Evolutionary conservation across 2,329 filamentous ascomycete genomes (phyloP).

Genomic region (Paecilomyces formosus): DNA sequence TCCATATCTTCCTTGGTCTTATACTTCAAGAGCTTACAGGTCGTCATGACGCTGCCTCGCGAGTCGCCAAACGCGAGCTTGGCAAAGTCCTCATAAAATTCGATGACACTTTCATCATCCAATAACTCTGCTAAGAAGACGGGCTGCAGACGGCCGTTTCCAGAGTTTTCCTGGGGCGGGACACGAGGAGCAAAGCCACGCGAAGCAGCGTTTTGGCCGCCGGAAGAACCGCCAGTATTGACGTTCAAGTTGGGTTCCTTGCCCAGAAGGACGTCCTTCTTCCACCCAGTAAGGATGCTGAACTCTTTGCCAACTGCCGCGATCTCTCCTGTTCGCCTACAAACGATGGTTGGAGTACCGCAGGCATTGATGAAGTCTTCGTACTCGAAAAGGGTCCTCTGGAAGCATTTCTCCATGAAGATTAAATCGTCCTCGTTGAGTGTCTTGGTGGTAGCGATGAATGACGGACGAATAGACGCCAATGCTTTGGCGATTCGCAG

Average conservation of each 20-base stretch:
- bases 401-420: slow-evolving; percentile 97
- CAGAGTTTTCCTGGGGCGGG: slow-evolving; percentile 23
- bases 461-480: slow-evolving; percentile 82
- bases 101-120: slow-evolving; percentile 85
- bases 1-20: slow-evolving; percentile 58
- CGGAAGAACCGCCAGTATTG: slow-evolving; percentile 56
- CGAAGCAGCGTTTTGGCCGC: slow-evolving; percentile 29
- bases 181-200: slow-evolving; percentile 43
- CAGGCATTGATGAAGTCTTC: slow-evolving; percentile 86
- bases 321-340: slow-evolving; percentile 87
- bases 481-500: slow-evolving; percentile 80
- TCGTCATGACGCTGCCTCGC: slow-evolving; percentile 72
- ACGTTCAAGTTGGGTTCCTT: slow-evolving; percentile 82
- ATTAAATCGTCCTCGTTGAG: slow-evolving; percentile 81
- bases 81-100: slow-evolving; percentile 95
- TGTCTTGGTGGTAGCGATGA: slow-evolving; percentile 87
- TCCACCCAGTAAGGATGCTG: slow-evolving; percentile 91
- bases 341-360: slow-evolving; percentile 85
- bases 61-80: slow-evolving; percentile 88
- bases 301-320: slow-evolving; percentile 95
- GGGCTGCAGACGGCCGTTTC: slow-evolving; percentile 56
- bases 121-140: slow-evolving; percentile 89
- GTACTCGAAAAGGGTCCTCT: slow-evolving; percentile 85
- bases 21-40: slow-evolving; percentile 85
- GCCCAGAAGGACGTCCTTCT: slow-evolving; percentile 78